Base-by-base conservation (phyloP, 352 stramenopile genomes). In the Pilasporangium apinafurcum region DNA sequence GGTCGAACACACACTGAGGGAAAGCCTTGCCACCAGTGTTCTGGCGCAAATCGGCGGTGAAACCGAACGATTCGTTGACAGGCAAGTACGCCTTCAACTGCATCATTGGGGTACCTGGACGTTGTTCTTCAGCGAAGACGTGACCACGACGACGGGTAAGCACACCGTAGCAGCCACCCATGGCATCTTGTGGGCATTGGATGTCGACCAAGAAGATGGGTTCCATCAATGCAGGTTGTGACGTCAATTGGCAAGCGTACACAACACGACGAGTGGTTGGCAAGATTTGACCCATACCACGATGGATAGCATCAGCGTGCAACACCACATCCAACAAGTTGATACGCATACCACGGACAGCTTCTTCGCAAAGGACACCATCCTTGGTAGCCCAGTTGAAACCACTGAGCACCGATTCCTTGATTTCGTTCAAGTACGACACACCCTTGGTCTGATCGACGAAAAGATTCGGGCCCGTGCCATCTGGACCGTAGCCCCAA, bases 201-300 rank as follows among this genome's bases (percentile, higher is more conserved):
- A 99, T 99, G 65, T 99, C 97, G 48, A 89, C 96, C 34, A 99
- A 72, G 90, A 98, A 99, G 43, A 99, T 78, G 12, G 97, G 97
- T 77, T 99, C 97, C 70, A 99, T 91, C 38, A 99, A 67, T 57
- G 88, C 86, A 24, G 97, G 96, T 43, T 83, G 66, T 38, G 92
- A 93, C 37, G 92, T 94, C 41, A 99, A 78, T 68, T 99, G 92
- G 45, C 86, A 97, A 48, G 96, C 92, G 73, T 98, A 99, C 68
- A 96, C 95, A 14, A 99, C 97, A 85, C 96, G 94, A 71, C 97
- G 92, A 31, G 96, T 85, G 37, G 96, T 99, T 60, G 96, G 96
- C 86, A 99, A 96, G 82, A 99, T 99, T 82, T 99, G 97, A 65
- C 97, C 97, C 95, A 99, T 99, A 84, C 96, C 96, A 96, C 97